Evolutionary conservation across 2,329 filamentous ascomycete species (phyloP), one percentile per base, ranked within the genome.

Genomic region (Pseudogymnoascus sp.): DNA sequence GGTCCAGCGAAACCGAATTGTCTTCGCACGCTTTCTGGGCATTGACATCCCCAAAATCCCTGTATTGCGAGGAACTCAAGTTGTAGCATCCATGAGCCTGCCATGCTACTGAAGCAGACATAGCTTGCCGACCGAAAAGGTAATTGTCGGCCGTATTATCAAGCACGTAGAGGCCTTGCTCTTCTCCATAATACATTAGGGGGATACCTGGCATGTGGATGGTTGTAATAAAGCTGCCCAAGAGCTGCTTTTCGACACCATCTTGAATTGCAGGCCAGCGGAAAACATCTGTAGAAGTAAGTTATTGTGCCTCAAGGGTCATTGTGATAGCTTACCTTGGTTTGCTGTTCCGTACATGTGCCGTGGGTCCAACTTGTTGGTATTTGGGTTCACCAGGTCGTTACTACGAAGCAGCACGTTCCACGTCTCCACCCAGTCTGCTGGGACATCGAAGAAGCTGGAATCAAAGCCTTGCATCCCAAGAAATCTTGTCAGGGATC

Each of bases 341-440:
- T 87, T 87, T 5, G 83, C 84, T 2, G 80, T 79, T 57, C 84
- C 84, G 68, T 80, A 86, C 77, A 87, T 80, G 67, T 87, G 84
- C 1, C 84, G 78, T 3, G 84, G 84, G 65, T 87, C 84, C 64
- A 85, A 83, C 60, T 80, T 72, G 31, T 82, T 83, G 1, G 81
- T 85, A 68, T 84, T 81, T 1, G 81, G 76, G 66, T 86, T 86
- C 63, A 82, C 73, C 65, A 86, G 72, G 66, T 86, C 84, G 65
- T 86, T 84, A 2, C 80, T 81, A 60, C 77, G 69, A 2, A 85
- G 68, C 70, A 85, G 80, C 17, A 78, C 71, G 62, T 81, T 77
- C 83, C 84, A 86, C 35, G 65, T 67, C 15, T 76, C 71, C 7
- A 77, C 74, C 68, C 78, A 86, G 67, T 85, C 79, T 3, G 78